Conservation (phyloP, 495 filamentous ascomycete genomes). For the Hypoxylon crocopeplum region DNA sequence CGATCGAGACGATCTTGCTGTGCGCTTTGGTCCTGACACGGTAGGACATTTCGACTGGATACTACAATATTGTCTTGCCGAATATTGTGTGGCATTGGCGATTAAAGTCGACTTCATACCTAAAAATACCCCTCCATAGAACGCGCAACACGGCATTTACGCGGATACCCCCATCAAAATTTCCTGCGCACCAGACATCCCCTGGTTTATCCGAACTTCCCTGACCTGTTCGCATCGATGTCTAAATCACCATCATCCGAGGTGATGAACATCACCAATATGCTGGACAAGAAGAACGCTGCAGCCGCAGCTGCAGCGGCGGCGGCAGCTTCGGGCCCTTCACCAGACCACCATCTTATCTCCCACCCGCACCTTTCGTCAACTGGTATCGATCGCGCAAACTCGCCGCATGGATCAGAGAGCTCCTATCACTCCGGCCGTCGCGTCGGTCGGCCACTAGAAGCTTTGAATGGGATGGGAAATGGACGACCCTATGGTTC, state of each 20-base stretch:
- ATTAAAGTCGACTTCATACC: not conserved
- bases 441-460: constrained; percentile 52
- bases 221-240: constrained; percentile 15
- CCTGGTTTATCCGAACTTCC: not conserved
- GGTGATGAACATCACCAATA: constrained; percentile 73
- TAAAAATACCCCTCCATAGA: not conserved
- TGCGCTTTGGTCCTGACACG: not conserved
- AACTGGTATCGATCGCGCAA: constrained; percentile 70
- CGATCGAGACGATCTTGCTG: not conserved
- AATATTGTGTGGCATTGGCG: not conserved
- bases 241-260: constrained; percentile 41
- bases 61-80: not conserved
- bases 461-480: constrained; percentile 59
- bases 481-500: constrained; percentile 39
- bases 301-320: constrained; percentile 54
- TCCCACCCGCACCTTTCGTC: constrained; percentile 60
- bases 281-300: constrained; percentile 69
- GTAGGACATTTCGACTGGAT: not conserved
- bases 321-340: constrained; percentile 45
- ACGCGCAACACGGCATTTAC: constrained; percentile 3
- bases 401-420: constrained; percentile 74
- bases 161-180: not conserved
- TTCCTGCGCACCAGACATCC: not conserved
- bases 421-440: constrained; percentile 64
- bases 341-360: constrained; percentile 63